Evolutionary conservation across 2,329 filamentous ascomycete genomes (phyloP), one percentile per base, ranked within the genome.

Genomic region (Cytospora paraplurivora): DNA sequence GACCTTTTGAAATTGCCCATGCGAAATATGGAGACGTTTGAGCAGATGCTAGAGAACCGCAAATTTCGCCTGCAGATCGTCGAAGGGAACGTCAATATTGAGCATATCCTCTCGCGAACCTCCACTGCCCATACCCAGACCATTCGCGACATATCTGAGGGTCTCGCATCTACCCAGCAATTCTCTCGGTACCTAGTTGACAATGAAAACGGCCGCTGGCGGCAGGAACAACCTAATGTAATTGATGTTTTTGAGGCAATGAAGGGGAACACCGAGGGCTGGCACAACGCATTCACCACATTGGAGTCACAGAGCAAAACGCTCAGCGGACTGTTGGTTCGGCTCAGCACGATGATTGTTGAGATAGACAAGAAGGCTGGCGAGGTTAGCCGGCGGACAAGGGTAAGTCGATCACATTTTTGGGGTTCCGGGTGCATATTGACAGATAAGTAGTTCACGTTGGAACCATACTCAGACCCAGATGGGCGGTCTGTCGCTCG

Each of bases 241-340:
- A 81, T 84, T 41, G 88, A 91, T 54, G 92, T 97, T 21, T 95
- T 91, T 69, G 85, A 88, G 49, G 92, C 93, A 44, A 98, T 98
- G 93, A 89, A 90, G 71, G 91, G 92, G 38, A 98, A 98, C 70
- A 89, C 93, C 10, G 90, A 96, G 67, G 93, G 93, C 51, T 98
- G 94, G 94, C 86, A 88, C 63, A 87, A 88, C 62, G 92, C 92
- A 7, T 88, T 97, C 71, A 83, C 87, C 60, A 89, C 89, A 61
- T 81, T 97, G 64, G 88, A 92, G 72, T 84, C 84, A 27, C 92
- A 89, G 71, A 88, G 89, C 15, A 85, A 88, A 66, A 83, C 85
- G 52, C 80, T 97, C 33, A 89, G 89, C 37, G 82, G 86, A 7
- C 80, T 88, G 35, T 82, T 97, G 49, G 84, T 87, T 47, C 87